Evolutionary conservation across 2,329 filamentous ascomycete species (phyloP).

Genomic region (Fusarium sp.): DNA sequence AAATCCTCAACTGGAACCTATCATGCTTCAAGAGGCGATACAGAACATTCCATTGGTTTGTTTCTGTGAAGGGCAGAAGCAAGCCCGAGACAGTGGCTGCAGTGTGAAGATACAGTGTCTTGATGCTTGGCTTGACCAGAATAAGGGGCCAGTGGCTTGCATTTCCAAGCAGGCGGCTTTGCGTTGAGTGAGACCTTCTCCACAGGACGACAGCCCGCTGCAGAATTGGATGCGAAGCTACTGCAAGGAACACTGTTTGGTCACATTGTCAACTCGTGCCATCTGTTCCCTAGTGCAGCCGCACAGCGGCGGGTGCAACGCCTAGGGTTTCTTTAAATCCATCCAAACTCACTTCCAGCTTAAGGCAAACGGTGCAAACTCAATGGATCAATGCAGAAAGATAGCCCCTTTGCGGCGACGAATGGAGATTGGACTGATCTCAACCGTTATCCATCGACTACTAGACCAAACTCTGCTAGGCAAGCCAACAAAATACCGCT

Average conservation of each 20-base stretch:
- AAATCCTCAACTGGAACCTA: conserved; percentile 19
- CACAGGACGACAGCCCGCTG: conserved; percentile 36
- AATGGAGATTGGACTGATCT: conserved; percentile 30
- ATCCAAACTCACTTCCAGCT: conserved; percentile 26
- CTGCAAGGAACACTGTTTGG: conserved; percentile 40
- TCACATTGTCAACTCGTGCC: conserved; percentile 38
- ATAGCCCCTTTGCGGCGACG: conserved; percentile 5
- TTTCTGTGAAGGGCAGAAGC: background rate
- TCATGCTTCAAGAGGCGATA: conserved; percentile 20
- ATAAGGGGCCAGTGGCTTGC: conserved; percentile 30
- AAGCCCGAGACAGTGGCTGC: conserved; percentile 6
- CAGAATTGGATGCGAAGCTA: conserved; percentile 33
- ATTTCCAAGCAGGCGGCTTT: conserved; percentile 29
- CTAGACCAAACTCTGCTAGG: conserved; percentile 7
- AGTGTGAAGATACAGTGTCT: conserved; percentile 10
- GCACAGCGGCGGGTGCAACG: conserved; percentile 21
- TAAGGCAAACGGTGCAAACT: conserved; percentile 34
- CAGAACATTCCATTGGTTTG: conserved; percentile 23
- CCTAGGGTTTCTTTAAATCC: conserved; percentile 14
- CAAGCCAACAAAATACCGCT: background rate
- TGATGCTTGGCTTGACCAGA: conserved; percentile 11
- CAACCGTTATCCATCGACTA: conserved; percentile 22
- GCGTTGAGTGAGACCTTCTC: conserved; percentile 32
- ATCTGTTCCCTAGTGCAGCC: conserved; percentile 33
- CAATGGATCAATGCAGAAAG: conserved; percentile 35